These are phyloP conservation scores for Spathaspora girioi DNA, from an alignment of 805 yeast species.

Conservation along the genomic window DNA sequence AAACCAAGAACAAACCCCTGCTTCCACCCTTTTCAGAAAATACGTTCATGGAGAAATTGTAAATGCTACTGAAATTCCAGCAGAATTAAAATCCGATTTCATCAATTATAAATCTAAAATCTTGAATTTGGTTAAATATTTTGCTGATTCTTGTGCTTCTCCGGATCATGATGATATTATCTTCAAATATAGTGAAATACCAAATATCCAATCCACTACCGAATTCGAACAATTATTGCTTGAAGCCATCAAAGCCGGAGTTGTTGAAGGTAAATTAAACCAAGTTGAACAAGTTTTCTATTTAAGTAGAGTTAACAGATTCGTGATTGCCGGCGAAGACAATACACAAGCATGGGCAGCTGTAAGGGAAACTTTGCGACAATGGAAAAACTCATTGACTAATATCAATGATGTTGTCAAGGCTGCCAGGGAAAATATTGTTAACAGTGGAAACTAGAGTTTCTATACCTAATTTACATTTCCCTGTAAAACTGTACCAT, in stretches of 20 bases:
- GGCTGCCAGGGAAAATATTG: slow-evolving; percentile 41
- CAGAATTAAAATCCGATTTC: slow-evolving; percentile 17
- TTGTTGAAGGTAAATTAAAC: slow-evolving; percentile 43
- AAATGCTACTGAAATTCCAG: slow-evolving; percentile 13
- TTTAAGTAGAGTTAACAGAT: slow-evolving; percentile 38
- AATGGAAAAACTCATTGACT: slow-evolving; percentile 39
- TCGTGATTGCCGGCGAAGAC: slow-evolving; percentile 36
- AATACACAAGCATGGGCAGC: slow-evolving; percentile 32
- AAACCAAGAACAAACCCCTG: slow-evolving; percentile 19
- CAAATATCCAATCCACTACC: slow-evolving; percentile 22
- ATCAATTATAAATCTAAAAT: slow-evolving; percentile 35
- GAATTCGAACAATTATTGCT: slow-evolving; percentile 39
- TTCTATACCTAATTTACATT: background rate
- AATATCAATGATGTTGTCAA: slow-evolving; percentile 40
- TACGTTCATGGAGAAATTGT: slow-evolving; percentile 34
- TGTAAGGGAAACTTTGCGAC: slow-evolving; percentile 29
- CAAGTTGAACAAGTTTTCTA: slow-evolving; percentile 39
- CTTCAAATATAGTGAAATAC: slow-evolving; percentile 36
- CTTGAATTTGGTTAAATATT: slow-evolving; percentile 37
- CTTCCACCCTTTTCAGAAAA: slow-evolving; percentile 26
- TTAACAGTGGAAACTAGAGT: slow-evolving; percentile 13
- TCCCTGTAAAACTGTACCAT: background rate
- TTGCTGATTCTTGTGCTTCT: slow-evolving; percentile 18
- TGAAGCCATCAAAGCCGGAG: slow-evolving; percentile 41
- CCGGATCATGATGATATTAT: slow-evolving; percentile 17